Evolutionary conservation across 2,329 filamentous ascomycete genomes (phyloP).

Genomic region (Dactylellina drechsleri): DNA sequence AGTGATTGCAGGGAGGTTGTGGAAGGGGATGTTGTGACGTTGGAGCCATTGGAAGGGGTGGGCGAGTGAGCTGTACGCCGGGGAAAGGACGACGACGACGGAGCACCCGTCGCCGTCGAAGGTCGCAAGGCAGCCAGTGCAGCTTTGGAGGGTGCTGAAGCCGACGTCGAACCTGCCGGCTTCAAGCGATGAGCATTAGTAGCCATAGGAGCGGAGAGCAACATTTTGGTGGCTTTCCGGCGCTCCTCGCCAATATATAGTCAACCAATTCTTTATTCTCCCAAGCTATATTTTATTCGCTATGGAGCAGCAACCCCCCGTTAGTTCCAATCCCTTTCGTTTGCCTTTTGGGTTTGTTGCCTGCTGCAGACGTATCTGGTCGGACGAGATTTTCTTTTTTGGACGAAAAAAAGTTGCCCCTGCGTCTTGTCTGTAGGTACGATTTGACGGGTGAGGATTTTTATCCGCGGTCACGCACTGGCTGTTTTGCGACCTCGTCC

Average conservation of each 20-base stretch:
- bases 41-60: slow-evolving; percentile 53
- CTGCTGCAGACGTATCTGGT: too few species aligned
- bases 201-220: slow-evolving; percentile 54
- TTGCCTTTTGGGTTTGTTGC: neutral
- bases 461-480: slow-evolving; percentile 46
- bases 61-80: slow-evolving; percentile 46
- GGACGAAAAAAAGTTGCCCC: slow-evolving; percentile 40
- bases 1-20: slow-evolving; percentile 51
- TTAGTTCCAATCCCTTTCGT: neutral
- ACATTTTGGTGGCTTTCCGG: slow-evolving; percentile 47
- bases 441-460: slow-evolving; percentile 16
- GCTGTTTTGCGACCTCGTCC: neutral
- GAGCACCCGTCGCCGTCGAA: slow-evolving; percentile 52
- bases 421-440: slow-evolving; percentile 31
- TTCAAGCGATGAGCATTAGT: slow-evolving; percentile 55
- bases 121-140: slow-evolving; percentile 45
- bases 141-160: slow-evolving; percentile 48
- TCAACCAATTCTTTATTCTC: neutral
- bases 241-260: slow-evolving; percentile 52
- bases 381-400: slow-evolving; percentile 2
- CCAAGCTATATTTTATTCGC: too few species aligned
- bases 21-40: slow-evolving; percentile 49
- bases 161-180: slow-evolving; percentile 55
- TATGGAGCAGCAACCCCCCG: too few species aligned
- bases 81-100: slow-evolving; percentile 49